These are phyloP conservation scores for Jamesozyma jinghongensis DNA, from an alignment of 805 yeast species.

Conservation along the genomic window DNA sequence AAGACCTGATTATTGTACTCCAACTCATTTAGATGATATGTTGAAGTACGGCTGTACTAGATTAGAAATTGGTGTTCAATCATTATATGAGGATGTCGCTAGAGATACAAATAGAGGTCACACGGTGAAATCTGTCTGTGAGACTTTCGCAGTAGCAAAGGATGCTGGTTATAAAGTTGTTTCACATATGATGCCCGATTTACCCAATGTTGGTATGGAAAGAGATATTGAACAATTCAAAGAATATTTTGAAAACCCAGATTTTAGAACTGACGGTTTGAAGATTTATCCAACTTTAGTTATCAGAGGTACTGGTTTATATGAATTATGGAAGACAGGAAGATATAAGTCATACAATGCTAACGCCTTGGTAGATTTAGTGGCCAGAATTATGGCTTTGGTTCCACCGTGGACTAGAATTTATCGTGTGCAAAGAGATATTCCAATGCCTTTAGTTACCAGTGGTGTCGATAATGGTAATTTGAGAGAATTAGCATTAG, in stretches of 20 bases:
- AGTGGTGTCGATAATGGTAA: conserved; percentile 98
- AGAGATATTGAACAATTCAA: conserved; percentile 91
- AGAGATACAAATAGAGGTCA: conserved; percentile 98
- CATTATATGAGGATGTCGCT: conserved; percentile 96
- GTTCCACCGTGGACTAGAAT: conserved; percentile 99
- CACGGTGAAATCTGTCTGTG: conserved; percentile 91
- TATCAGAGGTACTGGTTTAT: conserved; percentile 93
- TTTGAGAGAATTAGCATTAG: conserved; percentile 86
- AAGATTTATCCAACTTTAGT: conserved; percentile 94
- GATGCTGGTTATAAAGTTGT: conserved; percentile 98
- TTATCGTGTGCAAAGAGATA: conserved; percentile 96
- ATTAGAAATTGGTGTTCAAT: conserved; percentile 93
- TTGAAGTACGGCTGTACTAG: conserved; percentile 93
- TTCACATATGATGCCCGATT: conserved; percentile 98
- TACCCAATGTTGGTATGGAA: conserved; percentile 98
- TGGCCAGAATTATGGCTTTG: conserved; percentile 88
- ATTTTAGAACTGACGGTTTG: conserved; percentile 91
- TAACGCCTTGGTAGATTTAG: conserved; percentile 84
- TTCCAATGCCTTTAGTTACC: conserved; percentile 97
- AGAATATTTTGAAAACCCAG: conserved; percentile 96
- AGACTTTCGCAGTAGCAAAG: conserved; percentile 91
- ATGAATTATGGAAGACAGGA: conserved; percentile 96
- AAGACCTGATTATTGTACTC: conserved; percentile 96
- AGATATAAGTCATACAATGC: conserved; percentile 91
- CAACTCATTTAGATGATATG: conserved; percentile 92